These are phyloP conservation scores for Aspergillus versicolor DNA, from an alignment of 2,329 filamentous ascomycete species.

Conservation along the genomic window DNA sequence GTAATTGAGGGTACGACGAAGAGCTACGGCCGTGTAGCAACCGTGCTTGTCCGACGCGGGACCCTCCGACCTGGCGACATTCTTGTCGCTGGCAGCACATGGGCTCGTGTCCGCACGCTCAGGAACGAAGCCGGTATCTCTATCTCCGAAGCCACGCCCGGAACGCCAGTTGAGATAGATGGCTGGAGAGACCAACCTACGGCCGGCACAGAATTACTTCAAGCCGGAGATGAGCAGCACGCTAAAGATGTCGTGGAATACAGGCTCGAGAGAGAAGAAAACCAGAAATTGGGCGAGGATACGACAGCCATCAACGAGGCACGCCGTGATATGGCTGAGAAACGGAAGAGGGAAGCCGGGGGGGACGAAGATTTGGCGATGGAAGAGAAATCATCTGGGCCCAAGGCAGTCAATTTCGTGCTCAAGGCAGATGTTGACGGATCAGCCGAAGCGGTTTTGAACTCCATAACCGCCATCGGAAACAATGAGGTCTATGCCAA, in stretches of 20 bases:
- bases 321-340: conserved; percentile 61
- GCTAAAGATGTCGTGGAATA: conserved; percentile 78
- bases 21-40: conserved; percentile 78
- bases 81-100: conserved; percentile 84
- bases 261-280: conserved; percentile 69
- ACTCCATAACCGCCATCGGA: conserved; percentile 73
- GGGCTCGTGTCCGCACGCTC: conserved; percentile 80
- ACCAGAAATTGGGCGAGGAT: conserved; percentile 63
- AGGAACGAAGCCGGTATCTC: conserved; percentile 79
- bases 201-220: conserved; percentile 83
- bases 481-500: conserved; percentile 79
- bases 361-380: conserved; percentile 34
- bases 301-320: conserved; percentile 75
- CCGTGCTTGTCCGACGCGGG: conserved; percentile 82
- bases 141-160: conserved; percentile 73
- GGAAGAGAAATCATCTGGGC: conserved; percentile 47
- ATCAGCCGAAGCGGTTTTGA: conserved; percentile 85
- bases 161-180: conserved; percentile 86
- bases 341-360: conserved; percentile 34
- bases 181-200: conserved; percentile 89
- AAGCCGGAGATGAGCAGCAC: conserved; percentile 74
- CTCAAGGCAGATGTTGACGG: conserved; percentile 92
- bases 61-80: conserved; percentile 78
- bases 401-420: conserved; percentile 71
- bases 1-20: conserved; percentile 90